phyloP scores from a whole-genome alignment of 345 rosid genomes.

The Eucalyptus lansdowneana region DNA sequence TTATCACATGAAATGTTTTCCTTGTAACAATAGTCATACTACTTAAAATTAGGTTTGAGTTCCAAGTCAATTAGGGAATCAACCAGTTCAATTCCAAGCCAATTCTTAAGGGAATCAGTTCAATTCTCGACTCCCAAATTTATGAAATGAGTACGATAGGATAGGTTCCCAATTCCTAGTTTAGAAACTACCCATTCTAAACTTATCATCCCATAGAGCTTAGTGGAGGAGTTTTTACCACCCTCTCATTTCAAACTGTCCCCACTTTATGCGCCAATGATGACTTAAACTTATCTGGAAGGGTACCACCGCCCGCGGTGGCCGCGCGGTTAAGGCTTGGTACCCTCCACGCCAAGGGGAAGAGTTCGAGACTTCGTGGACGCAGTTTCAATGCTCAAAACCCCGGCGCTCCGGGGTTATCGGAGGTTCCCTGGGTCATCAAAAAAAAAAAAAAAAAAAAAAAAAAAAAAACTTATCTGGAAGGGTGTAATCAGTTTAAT shows the following conservation, averaged over 20 bases:
- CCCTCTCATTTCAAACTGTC: background rate
- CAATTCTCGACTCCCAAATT: background rate
- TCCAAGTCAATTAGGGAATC: background rate
- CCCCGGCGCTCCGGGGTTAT: too few relatives aligned
- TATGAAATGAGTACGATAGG: background rate
- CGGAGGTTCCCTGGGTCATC: too few relatives aligned
- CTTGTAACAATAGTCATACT: background rate
- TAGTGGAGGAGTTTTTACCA: background rate
- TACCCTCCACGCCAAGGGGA: too few relatives aligned
- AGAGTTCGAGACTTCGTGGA: too few relatives aligned
- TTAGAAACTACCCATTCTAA: too few relatives aligned
- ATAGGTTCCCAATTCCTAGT: background rate
- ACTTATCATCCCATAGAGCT: background rate
- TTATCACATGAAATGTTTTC: background rate
- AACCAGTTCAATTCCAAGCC: background rate
- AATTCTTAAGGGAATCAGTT: background rate
- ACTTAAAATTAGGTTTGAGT: background rate
- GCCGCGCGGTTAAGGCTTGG: too few relatives aligned
- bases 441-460: too few relatives aligned
- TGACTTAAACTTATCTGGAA: too few relatives aligned
- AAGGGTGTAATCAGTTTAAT: background rate
- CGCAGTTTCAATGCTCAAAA: too few relatives aligned
- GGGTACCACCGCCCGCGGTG: too few relatives aligned
- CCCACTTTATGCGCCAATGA: too few relatives aligned
- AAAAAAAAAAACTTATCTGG: accelerated